phyloP scores from a whole-genome alignment of 306 rosid genomes.

The Calophaca sinica region DNA sequence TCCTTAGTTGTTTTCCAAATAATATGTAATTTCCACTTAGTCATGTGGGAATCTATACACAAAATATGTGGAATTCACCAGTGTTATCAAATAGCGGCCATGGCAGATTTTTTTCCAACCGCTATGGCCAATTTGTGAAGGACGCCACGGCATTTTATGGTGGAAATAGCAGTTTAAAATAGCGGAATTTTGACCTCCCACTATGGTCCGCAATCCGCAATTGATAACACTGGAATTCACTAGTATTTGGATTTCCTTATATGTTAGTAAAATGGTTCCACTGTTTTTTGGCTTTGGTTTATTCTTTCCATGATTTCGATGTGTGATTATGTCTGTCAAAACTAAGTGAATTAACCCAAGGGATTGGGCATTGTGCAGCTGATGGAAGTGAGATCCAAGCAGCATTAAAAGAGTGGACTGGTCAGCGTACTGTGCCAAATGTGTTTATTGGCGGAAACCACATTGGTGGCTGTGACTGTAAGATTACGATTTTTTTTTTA shows the following conservation, averaged over 20 bases:
- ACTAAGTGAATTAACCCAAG: neutral
- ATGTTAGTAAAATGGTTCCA: neutral
- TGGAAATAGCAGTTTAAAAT: too few relatives aligned
- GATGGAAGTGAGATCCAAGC: constrained; percentile 79
- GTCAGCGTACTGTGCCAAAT: constrained; percentile 88
- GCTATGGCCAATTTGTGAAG: too few relatives aligned
- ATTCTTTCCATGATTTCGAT: neutral
- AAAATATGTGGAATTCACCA: too few relatives aligned
- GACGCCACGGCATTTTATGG: too few relatives aligned
- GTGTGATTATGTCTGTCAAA: constrained; percentile 17
- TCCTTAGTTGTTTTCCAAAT: constrained; percentile 2
- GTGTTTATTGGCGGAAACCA: constrained; percentile 91
- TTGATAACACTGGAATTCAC: too few relatives aligned
- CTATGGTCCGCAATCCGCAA: too few relatives aligned
- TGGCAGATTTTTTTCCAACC: too few relatives aligned
- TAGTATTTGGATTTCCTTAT: neutral
- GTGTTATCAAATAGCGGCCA: too few relatives aligned
- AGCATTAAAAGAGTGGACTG: constrained; percentile 76
- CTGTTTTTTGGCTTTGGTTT: neutral
- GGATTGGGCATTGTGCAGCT: constrained; percentile 58
- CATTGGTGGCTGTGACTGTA: constrained; percentile 93
- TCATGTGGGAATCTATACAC: too few relatives aligned
- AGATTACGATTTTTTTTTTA: constrained; percentile 37
- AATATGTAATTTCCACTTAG: neutral
- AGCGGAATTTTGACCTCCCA: too few relatives aligned